Percentiles rank a stretch among this genome's conserved stretches.
Evolutionary conservation across 257 asterid genomes (phyloP).

Genomic region (Forsythia viridissima): DNA sequence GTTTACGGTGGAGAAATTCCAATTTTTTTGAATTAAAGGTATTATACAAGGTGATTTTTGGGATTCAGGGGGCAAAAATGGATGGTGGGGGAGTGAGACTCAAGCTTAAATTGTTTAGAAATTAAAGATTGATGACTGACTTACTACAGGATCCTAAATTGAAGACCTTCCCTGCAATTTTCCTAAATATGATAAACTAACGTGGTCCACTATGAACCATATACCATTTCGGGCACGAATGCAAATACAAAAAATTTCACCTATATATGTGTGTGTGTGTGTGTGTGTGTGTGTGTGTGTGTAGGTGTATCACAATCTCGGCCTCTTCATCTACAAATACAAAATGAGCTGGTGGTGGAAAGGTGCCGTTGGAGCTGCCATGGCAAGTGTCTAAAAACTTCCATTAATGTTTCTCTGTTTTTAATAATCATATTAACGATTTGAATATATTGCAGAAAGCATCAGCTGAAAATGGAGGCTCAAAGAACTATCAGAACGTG

Average conservation of each 20-base stretch:
- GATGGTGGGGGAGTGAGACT: background rate
- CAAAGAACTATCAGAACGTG: conserved; percentile 20
- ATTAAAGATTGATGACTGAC: background rate
- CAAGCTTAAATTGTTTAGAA: background rate
- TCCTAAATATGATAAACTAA: background rate
- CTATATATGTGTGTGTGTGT: too few species aligned
- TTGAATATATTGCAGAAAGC: conserved; percentile 14
- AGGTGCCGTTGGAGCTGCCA: conserved; percentile 38
- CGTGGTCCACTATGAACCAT: background rate
- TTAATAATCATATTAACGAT: background rate
- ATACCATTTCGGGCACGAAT: background rate
- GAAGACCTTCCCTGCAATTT: background rate
- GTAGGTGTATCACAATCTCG: background rate
- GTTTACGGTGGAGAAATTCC: too few species aligned
- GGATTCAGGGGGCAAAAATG: too few species aligned
- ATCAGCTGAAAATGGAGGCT: conserved; percentile 18
- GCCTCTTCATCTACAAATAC: too few species aligned
- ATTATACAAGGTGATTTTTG: too few species aligned
- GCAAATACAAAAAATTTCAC: too few species aligned
- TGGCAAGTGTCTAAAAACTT: conserved; percentile 19
- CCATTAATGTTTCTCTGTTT: background rate
- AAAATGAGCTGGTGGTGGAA: conserved; percentile 47
- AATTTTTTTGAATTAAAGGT: too few species aligned
- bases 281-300: background rate
- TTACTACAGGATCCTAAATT: background rate